Base-by-base conservation (phyloP, 108 stramenopile species). In the Cyclotella atomus region DNA sequence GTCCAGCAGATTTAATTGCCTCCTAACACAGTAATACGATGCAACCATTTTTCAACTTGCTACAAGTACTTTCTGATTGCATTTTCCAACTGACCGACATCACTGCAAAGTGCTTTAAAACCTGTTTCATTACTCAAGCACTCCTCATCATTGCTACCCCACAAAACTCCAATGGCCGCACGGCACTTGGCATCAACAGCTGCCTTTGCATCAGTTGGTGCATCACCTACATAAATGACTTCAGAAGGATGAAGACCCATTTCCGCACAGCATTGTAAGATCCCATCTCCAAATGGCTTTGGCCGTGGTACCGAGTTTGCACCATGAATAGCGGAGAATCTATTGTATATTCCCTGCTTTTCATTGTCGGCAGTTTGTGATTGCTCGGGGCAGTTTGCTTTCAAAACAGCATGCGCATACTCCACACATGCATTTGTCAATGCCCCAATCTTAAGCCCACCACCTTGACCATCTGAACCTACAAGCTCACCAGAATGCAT, bases 391-490 rank as follows among this genome's bases (percentile, higher is more conserved):
- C 77, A 70, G 56, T 94, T 94, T 59, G 66, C 84, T 66, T 81
- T 85, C 66, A 94, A 71, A 7, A 92, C 93, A 6, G 93, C 91
- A 83, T 92, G 88, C 3, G 90, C 93, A 67, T 94, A 94, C 23
- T 79, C 85, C 9, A 90, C 90, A 59, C 89, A 89, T 23, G 93
- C 93, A 74, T 94, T 94, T 45, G 93, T 94, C 79, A 94, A 68
- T 12, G 88, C 89, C 2, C 90, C 93, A 20, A 94, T 23, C 46
- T 82, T 62, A 2, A 91, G 54, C 0, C 65, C 61, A n/a, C 30
- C 27, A 6, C 21, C 38, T 21, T 53, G 36, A 46, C 41, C 69
- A 68, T 29, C 30, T 29, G 49, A 17, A 50, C 20, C 5, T n/a
- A 59, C 49, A 17, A 53, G 3, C 16, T 21, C 27, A 2, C 79